Conservation (phyloP, 306 rosid genomes). For the Ormosia emarginata region DNA sequence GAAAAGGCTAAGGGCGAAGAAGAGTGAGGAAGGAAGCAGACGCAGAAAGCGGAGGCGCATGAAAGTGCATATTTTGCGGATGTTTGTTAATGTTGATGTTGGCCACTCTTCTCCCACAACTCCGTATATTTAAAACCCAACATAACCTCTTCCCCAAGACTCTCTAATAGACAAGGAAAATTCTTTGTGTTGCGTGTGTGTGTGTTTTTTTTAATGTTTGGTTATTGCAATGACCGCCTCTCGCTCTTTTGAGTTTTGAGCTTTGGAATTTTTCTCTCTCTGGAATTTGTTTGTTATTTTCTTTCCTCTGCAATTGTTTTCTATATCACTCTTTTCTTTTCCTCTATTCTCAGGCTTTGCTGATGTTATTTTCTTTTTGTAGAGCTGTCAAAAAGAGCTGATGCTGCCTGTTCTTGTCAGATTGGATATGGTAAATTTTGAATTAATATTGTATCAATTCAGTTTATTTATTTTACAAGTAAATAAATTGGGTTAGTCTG, state of each 20-base stretch:
- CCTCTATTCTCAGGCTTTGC: background rate
- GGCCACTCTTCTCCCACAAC: background rate
- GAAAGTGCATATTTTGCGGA: background rate
- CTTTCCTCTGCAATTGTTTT: constrained; percentile 26
- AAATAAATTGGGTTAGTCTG: too few relatives aligned
- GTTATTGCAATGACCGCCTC: constrained; percentile 43
- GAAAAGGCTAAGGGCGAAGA: background rate
- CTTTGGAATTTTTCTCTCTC: background rate
- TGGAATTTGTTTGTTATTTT: constrained; percentile 20
- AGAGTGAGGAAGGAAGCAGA: background rate
- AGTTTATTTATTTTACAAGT: too few relatives aligned
- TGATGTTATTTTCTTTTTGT: background rate
- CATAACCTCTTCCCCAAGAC: constrained; percentile 29
- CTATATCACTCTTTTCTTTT: too few relatives aligned
- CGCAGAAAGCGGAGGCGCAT: background rate
- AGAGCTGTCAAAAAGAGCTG: too few relatives aligned
- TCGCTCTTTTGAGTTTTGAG: background rate
- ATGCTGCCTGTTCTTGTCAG: too few relatives aligned
- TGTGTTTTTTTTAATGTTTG: background rate
- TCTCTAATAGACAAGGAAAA: background rate
- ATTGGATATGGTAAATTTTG: too few relatives aligned
- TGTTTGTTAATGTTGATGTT: background rate
- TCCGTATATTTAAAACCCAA: background rate
- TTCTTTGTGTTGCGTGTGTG: background rate
- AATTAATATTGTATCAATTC: too few relatives aligned